Conservation (phyloP, 768 basidiomycete genomes). For the Leccinum sublutescens region DNA sequence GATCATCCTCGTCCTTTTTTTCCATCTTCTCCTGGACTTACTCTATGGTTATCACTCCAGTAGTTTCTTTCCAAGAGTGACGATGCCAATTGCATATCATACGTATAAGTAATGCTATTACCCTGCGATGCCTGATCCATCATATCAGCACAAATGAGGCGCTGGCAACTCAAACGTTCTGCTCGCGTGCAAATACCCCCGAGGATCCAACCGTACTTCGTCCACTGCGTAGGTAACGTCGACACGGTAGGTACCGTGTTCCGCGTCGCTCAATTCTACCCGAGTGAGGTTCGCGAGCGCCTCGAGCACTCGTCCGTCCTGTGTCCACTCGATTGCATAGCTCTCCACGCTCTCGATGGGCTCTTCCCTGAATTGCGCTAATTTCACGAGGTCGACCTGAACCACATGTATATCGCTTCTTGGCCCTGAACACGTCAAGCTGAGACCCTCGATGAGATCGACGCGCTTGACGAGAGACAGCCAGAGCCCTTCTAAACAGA, state of each 20-base stretch:
- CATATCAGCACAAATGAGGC: conserved; percentile 1
- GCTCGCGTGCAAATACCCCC: conserved; percentile 30
- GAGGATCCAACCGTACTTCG: conserved; percentile 52
- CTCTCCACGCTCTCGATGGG: conserved; percentile 3
- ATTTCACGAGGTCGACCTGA: conserved; percentile 53
- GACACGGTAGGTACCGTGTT: conserved; percentile 44
- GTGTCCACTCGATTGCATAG: conserved; percentile 49
- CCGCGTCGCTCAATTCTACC: conserved; percentile 38
- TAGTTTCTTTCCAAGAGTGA: conserved; percentile 17
- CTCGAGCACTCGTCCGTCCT: conserved; percentile 43
- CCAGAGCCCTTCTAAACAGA: conserved; percentile 65
- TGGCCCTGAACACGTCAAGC: conserved; percentile 36
- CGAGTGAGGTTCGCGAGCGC: conserved; percentile 50
- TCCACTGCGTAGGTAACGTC: conserved; percentile 52
- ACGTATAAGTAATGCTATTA: conserved; percentile 12
- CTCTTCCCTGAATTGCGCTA: conserved; percentile 51
- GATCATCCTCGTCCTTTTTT: neutral
- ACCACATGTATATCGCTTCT: conserved; percentile 39
- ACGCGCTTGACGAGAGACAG: conserved; percentile 56
- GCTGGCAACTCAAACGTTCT: conserved; percentile 16
- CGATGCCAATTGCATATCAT: conserved; percentile 13
- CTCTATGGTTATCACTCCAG: conserved; percentile 18
- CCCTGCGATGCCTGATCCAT: neutral
- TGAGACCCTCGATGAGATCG: conserved; percentile 57
- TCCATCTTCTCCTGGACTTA: conserved; percentile 16